Conservation (phyloP, 805 yeast genomes). For the Zygosaccharomyces gambellarensis region DNA sequence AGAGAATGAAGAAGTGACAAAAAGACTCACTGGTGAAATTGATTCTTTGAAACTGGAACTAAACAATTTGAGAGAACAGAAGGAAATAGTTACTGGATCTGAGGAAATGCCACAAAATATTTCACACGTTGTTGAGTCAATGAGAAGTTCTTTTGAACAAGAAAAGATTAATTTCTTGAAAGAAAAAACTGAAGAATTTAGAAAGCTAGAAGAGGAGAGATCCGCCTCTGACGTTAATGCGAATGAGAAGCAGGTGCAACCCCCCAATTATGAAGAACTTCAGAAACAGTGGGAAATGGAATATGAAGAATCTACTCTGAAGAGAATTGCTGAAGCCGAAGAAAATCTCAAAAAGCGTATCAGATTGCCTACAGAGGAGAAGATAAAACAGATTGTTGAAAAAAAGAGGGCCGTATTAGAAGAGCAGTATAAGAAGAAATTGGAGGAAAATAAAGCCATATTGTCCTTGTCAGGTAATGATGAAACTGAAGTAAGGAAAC, state of each 20-base stretch:
- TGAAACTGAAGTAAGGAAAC: constrained; percentile 10
- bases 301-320: constrained; percentile 27
- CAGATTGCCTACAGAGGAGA: constrained; percentile 45
- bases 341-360: constrained; percentile 47
- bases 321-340: constrained; percentile 38
- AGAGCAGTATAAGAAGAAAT: constrained; percentile 21
- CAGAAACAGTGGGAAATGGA: constrained; percentile 38
- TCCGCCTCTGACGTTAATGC: constrained; percentile 14
- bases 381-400: constrained; percentile 53
- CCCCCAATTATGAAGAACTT: constrained; percentile 16
- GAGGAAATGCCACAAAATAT: constrained; percentile 32
- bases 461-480: constrained; percentile 8
- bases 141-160: constrained; percentile 26
- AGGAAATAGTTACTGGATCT: constrained; percentile 20
- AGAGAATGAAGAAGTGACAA: constrained; percentile 7
- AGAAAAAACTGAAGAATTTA: constrained; percentile 20
- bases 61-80: constrained; percentile 22
- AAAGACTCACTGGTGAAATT: constrained; percentile 15
- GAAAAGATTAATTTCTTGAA: constrained; percentile 23
- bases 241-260: not conserved
- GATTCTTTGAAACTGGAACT: constrained; percentile 24
- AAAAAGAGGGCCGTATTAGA: constrained; percentile 33
- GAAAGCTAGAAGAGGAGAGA: constrained; percentile 25
- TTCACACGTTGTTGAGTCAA: constrained; percentile 26
- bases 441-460: constrained; percentile 13